Percentiles rank a stretch among this genome's conserved stretches.
Evolutionary conservation across 148 eudicot genomes (phyloP).

Genomic region (Heliamphora exappendiculata): DNA sequence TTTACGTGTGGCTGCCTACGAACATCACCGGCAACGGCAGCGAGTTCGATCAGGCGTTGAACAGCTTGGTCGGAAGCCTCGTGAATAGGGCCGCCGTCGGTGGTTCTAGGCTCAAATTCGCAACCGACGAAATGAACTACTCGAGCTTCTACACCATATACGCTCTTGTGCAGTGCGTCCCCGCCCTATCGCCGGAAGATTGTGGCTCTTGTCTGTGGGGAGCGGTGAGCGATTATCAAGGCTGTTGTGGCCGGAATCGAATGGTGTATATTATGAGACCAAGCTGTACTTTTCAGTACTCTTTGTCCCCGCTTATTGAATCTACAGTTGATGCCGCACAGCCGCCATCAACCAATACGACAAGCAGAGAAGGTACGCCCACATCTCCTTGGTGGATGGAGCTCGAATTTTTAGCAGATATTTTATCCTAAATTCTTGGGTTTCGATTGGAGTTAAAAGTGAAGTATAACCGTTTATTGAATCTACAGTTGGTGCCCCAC

Average conservation of each 20-base stretch:
- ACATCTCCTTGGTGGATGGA: not conserved
- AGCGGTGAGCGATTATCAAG: not conserved
- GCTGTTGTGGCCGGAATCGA: not conserved
- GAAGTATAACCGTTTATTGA: not conserved
- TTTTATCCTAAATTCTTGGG: too few species aligned
- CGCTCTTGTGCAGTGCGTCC: not conserved
- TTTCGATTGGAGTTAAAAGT: too few species aligned
- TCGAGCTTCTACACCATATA: not conserved
- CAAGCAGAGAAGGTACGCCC: not conserved
- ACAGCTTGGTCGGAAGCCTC: not conserved
- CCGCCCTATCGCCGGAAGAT: not conserved
- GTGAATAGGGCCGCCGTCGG: not conserved
- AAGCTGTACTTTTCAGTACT: constrained; percentile 4
- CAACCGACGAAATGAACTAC: not conserved
- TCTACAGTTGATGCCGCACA: too few species aligned
- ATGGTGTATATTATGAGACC: not conserved
- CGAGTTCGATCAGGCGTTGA: not conserved
- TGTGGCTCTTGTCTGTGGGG: not conserved
- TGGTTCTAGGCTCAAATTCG: not conserved
- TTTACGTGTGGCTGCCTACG: too few species aligned
- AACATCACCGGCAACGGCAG: not conserved
- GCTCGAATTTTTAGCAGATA: not conserved
- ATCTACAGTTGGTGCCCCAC: not conserved
- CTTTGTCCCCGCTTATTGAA: not conserved
- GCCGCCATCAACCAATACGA: not conserved